phyloP scores from a whole-genome alignment of 176 grass and related monocot genomes.

The Tillandsia leiboldiana region DNA sequence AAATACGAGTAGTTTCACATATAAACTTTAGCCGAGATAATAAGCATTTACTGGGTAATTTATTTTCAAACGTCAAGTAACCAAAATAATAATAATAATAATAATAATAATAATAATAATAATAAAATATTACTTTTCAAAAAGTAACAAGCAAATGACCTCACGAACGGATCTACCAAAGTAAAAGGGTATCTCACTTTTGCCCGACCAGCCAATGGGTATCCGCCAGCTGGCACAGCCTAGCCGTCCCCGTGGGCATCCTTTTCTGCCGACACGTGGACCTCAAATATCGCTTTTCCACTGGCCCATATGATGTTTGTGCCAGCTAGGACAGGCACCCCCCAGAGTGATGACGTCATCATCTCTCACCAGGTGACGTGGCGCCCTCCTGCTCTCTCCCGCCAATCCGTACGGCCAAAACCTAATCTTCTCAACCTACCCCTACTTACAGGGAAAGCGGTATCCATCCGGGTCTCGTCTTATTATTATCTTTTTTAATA shows the following conservation, averaged over 20 bases:
- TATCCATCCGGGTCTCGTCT: no score
- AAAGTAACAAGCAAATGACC: no score
- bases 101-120: no score
- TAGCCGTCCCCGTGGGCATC: neutral
- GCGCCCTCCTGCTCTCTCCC: neutral
- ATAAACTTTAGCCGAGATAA: no score
- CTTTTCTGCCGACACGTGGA: slow-evolving; percentile 11
- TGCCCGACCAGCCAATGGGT: slow-evolving; percentile 22
- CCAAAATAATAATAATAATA: neutral
- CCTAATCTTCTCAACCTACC: neutral
- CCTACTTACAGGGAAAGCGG: neutral
- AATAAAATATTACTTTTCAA: no score
- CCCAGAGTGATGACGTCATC: slow-evolving; percentile 5
- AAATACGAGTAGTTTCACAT: no score
- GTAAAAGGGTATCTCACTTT: neutral
- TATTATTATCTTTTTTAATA: no score
- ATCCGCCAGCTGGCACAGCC: slow-evolving; percentile 14
- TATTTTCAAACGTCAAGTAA: neutral
- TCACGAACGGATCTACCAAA: neutral
- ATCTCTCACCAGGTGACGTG: neutral
- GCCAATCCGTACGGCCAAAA: neutral
- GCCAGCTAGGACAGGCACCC: slow-evolving; percentile 12
- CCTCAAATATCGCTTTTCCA: slow-evolving; percentile 8
- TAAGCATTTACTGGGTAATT: no score
- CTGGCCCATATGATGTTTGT: neutral